Base-by-base conservation (phyloP, 306 rosid genomes). In the Mucuna pruriens region DNA sequence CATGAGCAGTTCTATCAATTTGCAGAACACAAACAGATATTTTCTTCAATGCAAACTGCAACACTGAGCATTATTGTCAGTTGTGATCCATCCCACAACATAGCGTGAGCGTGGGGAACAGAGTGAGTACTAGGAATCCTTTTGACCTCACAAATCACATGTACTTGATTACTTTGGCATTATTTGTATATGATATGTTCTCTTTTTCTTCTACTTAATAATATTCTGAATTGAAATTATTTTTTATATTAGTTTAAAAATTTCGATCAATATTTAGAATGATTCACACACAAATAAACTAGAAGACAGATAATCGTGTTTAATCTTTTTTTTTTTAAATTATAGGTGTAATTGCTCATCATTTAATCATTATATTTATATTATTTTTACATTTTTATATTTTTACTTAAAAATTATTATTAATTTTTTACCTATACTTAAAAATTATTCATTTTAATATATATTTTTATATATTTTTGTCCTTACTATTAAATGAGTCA, bases 21-120 rank as follows among this genome's bases (percentile, higher is more conserved):
- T 19, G 52, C 72, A 39, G 8, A 65, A 65, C 29, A 31, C 46
- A 7, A 39, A 22, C 52, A 42, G 2, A 67, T 20, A 20, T 67
- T 68, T 67, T 40, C 74, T 68, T 42, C 38, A 23, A 7, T 23
- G 17, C 34, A 45, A 66, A 68, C 52, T 42, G 34, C 36, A 11
- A 66, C 2, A n/a, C n/a, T 44, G 13, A 45, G 38, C 17, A 8
- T 16, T 62, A 42, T 7, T 13, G 17, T 23, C n/a, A 20, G 34
- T 69, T 44, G 39, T 45, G 45, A 48, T 9, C 62, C 26, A 48
- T 71, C 38, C 76, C 26, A 9, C 45, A 42, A 13, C 38, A 45
- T 25, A 45, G 76, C 25, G 44, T 45, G 40, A 69, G 61, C 39
- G 58, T 45, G 61, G 42, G 46, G 76, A n/a, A 64, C 26, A n/a